A percentile compares a stretch with the other conserved stretches of the same genome.
phyloP scores from a whole-genome alignment of 129 eudicot genomes.

The Lonicera japonica region DNA sequence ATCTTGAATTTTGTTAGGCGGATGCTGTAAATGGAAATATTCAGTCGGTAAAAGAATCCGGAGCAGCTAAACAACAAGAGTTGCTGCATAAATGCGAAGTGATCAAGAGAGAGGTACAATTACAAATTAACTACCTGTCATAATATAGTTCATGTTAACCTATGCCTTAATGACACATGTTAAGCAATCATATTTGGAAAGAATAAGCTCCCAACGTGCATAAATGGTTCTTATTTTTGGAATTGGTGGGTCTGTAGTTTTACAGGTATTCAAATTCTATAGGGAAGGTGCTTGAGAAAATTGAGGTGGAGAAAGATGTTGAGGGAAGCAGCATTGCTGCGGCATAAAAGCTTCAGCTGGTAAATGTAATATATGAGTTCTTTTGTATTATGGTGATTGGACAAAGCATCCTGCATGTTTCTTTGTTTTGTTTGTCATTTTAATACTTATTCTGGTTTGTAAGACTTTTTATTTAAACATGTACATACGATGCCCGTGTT shows the following conservation, averaged over 20 bases:
- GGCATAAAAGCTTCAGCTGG: background rate
- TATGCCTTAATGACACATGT: too few relatives aligned
- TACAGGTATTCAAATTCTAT: slow-evolving; percentile 33
- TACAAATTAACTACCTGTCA: background rate
- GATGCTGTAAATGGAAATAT: slow-evolving; percentile 51
- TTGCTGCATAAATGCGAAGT: slow-evolving; percentile 45
- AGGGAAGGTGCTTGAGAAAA: slow-evolving; percentile 21
- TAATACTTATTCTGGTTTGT: too few relatives aligned
- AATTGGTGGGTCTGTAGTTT: slow-evolving; percentile 35
- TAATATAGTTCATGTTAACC: too few relatives aligned
- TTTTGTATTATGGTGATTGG: too few relatives aligned
- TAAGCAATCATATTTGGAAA: too few relatives aligned
- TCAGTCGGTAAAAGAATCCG: slow-evolving; percentile 41
- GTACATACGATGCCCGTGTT: too few relatives aligned
- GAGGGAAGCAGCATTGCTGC: background rate
- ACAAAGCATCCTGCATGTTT: too few relatives aligned
- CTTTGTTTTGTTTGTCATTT: too few relatives aligned
- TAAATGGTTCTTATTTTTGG: background rate
- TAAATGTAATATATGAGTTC: background rate
- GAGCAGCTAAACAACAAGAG: slow-evolving; percentile 48
- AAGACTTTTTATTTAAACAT: too few relatives aligned
- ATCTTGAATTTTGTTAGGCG: slow-evolving; percentile 35
- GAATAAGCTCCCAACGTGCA: too few relatives aligned
- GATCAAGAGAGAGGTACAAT: slow-evolving; percentile 47
- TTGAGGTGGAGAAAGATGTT: slow-evolving; percentile 16